Evolutionary conservation across 768 basidiomycete species (phyloP).

Genomic region (Paxillus involutus): DNA sequence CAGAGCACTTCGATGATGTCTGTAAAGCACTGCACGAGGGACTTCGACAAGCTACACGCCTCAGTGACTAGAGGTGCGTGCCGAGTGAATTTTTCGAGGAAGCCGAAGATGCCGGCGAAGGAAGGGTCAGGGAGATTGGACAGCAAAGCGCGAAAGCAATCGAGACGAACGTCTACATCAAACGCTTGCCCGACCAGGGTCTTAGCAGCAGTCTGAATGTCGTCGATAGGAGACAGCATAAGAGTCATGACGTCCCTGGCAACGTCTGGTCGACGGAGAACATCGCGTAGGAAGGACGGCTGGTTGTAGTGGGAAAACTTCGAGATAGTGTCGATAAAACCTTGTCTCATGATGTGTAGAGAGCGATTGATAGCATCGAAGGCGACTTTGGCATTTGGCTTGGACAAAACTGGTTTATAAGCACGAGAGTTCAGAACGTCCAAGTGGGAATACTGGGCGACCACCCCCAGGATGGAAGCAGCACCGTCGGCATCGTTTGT

Average conservation of each 20-base stretch:
- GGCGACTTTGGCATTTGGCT: constrained; percentile 29
- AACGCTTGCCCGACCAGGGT: constrained; percentile 82
- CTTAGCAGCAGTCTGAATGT: constrained; percentile 74
- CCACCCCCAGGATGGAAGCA: constrained; percentile 53
- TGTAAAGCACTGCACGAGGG: constrained; percentile 88
- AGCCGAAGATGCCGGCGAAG: constrained; percentile 69
- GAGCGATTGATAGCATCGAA: constrained; percentile 63
- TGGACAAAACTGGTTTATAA: constrained; percentile 41
- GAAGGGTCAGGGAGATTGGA: constrained; percentile 62
- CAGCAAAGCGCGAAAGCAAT: constrained; percentile 82
- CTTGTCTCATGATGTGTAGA: constrained; percentile 54
- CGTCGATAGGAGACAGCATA: constrained; percentile 80
- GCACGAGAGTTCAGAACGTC: constrained; percentile 56
- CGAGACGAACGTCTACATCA: constrained; percentile 84
- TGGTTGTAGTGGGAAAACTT: constrained; percentile 64
- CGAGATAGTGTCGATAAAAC: constrained; percentile 62
- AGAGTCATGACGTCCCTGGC: constrained; percentile 62
- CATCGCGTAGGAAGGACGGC: constrained; percentile 46
- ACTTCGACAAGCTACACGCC: constrained; percentile 85
- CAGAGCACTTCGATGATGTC: constrained; percentile 92
- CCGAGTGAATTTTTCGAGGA: constrained; percentile 62
- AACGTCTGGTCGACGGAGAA: constrained; percentile 57
- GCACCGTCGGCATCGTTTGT: constrained; percentile 59
- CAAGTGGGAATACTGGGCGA: constrained; percentile 64
- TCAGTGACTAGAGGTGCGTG: constrained; percentile 71